phyloP scores from a whole-genome alignment of 768 basidiomycete species.

The Inosperma sp. region DNA sequence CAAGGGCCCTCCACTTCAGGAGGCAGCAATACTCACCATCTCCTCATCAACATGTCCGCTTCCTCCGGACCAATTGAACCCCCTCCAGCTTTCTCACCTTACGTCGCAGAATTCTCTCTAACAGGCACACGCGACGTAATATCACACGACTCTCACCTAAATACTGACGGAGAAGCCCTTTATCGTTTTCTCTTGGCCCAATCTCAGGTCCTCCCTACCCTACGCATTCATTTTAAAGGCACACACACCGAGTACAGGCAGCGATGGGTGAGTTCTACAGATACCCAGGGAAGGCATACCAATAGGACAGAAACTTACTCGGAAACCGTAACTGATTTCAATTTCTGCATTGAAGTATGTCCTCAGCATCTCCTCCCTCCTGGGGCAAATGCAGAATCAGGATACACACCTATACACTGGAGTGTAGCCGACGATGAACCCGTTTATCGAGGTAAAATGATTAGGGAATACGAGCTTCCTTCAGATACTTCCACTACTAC shows the following conservation, averaged over 20 bases:
- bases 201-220: constrained; percentile 40
- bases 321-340: constrained; percentile 61
- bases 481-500: constrained; percentile 6
- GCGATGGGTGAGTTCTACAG: constrained; percentile 39
- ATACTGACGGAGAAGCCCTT: constrained; percentile 57
- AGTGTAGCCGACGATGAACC: constrained; percentile 59
- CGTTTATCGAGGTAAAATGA: constrained; percentile 61
- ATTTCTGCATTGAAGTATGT: constrained; percentile 56
- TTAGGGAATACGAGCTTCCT: constrained; percentile 46
- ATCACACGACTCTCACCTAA: constrained; percentile 66
- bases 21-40: too few relatives aligned
- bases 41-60: too few relatives aligned
- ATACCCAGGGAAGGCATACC: constrained; percentile 31
- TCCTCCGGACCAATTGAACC: constrained; percentile 34
- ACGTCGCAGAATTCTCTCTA: constrained; percentile 57
- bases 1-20: too few relatives aligned
- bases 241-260: constrained; percentile 51
- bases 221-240: constrained; percentile 48
- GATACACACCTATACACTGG: constrained; percentile 41
- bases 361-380: constrained; percentile 5
- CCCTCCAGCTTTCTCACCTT: constrained; percentile 60
- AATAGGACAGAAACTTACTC: constrained; percentile 47
- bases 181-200: constrained; percentile 70
- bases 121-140: constrained; percentile 47
- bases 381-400: background rate